Conservation (phyloP, 345 rosid genomes). For the Populus alba region DNA sequence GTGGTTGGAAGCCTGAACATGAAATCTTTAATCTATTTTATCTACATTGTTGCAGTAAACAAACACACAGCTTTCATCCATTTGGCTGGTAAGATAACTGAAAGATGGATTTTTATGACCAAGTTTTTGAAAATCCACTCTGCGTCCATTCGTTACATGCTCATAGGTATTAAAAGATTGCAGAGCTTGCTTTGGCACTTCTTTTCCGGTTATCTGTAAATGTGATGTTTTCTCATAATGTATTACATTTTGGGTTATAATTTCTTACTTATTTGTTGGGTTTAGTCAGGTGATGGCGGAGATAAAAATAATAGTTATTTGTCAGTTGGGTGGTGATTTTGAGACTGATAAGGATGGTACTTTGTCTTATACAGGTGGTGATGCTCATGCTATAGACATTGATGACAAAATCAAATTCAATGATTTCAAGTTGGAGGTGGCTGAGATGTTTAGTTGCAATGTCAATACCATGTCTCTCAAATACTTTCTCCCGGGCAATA, state of each 20-base stretch:
- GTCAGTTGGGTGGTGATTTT: constrained; percentile 66
- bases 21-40: neutral
- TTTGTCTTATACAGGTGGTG: constrained; percentile 55
- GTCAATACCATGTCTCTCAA: constrained; percentile 49
- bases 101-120: neutral
- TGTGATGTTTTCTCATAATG: neutral
- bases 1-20: neutral
- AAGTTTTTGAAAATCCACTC: neutral
- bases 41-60: neutral
- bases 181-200: neutral
- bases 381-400: constrained; percentile 66
- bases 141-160: neutral
- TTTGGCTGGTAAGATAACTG: neutral
- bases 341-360: constrained; percentile 44
- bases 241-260: neutral
- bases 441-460: constrained; percentile 58
- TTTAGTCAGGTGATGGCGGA: constrained; percentile 52
- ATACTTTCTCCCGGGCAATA: constrained; percentile 87
- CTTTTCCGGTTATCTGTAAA: neutral
- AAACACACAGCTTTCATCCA: neutral
- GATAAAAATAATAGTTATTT: constrained; percentile 63
- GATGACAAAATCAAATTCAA: constrained; percentile 46
- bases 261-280: neutral
- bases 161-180: neutral
- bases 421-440: constrained; percentile 63